Evolutionary conservation across 345 rosid species (phyloP).

Genomic region (Aurinia saxatilis): DNA sequence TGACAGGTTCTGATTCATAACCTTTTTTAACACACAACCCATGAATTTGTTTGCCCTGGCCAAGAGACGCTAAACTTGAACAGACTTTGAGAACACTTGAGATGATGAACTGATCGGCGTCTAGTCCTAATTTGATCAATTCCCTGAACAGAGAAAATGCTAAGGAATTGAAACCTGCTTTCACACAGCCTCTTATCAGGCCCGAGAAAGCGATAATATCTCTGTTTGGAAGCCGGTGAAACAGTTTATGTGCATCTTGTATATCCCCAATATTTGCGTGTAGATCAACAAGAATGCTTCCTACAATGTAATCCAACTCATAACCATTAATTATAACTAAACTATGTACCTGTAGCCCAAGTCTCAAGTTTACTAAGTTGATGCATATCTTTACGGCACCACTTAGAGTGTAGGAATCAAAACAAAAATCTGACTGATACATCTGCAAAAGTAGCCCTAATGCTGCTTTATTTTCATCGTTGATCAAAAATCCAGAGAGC

Average conservation of each 20-base stretch:
- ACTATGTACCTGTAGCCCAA: constrained; percentile 62
- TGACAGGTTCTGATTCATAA: constrained; percentile 42
- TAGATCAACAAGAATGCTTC: constrained; percentile 56
- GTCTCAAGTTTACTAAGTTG: constrained; percentile 38
- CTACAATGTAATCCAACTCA: constrained; percentile 50
- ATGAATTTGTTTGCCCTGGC: constrained; percentile 54
- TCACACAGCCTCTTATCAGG: constrained; percentile 46
- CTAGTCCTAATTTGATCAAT: constrained; percentile 33
- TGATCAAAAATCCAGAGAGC: constrained; percentile 51
- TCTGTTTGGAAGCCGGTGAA: constrained; percentile 45
- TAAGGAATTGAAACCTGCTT: constrained; percentile 33
- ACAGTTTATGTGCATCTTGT: constrained; percentile 32
- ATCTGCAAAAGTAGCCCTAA: constrained; percentile 36
- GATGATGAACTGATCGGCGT: constrained; percentile 45
- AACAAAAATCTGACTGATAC: constrained; percentile 30
- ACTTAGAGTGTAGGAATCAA: constrained; percentile 59
- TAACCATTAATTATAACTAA: constrained; percentile 44
- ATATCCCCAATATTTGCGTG: constrained; percentile 44
- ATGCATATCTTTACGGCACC: constrained; percentile 54
- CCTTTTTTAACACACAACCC: constrained; percentile 52
- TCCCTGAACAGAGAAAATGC: constrained; percentile 45
- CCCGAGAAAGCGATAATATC: constrained; percentile 63
- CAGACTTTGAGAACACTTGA: constrained; percentile 53
- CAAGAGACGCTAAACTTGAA: constrained; percentile 49
- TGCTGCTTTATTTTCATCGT: constrained; percentile 41